phyloP scores from a whole-genome alignment of 345 rosid genomes.

The Populus deltoides region DNA sequence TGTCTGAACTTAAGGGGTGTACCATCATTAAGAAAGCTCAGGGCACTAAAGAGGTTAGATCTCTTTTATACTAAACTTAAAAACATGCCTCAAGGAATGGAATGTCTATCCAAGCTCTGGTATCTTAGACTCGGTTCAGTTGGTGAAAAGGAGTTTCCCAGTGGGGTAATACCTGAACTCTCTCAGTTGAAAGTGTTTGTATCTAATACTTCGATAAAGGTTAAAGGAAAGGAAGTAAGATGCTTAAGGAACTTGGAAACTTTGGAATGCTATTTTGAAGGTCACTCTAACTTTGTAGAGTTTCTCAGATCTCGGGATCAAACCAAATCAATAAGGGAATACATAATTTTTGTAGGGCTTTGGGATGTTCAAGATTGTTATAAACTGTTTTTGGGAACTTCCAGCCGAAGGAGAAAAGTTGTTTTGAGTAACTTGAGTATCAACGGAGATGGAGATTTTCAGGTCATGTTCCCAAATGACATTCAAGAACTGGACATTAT shows the following conservation, averaged over 20 bases:
- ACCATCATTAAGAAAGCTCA: slow-evolving; percentile 19
- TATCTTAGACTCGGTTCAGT: too few relatives aligned
- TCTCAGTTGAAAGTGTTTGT: background rate
- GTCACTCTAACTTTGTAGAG: background rate
- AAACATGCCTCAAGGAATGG: slow-evolving; percentile 19
- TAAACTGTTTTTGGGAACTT: too few relatives aligned
- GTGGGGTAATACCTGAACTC: too few relatives aligned
- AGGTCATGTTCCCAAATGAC: background rate
- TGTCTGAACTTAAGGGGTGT: background rate
- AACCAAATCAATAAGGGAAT: background rate
- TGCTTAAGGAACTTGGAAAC: background rate
- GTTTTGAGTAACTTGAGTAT: background rate
- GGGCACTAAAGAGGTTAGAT: slow-evolving; percentile 16
- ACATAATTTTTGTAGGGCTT: background rate
- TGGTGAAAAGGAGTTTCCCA: too few relatives aligned
- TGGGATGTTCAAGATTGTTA: too few relatives aligned
- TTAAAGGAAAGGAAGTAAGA: slow-evolving; percentile 7
- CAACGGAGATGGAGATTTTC: background rate
- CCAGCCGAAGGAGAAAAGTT: too few relatives aligned
- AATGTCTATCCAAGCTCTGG: background rate
- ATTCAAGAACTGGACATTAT: background rate
- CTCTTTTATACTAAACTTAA: background rate
- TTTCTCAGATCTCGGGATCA: background rate
- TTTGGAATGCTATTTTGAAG: background rate
- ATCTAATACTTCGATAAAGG: fast-evolving